A percentile compares a stretch with the other conserved stretches of the same genome.
These are phyloP conservation scores for Claviceps sorghi DNA, from an alignment of 2,329 filamentous ascomycete species.

Conservation along the genomic window DNA sequence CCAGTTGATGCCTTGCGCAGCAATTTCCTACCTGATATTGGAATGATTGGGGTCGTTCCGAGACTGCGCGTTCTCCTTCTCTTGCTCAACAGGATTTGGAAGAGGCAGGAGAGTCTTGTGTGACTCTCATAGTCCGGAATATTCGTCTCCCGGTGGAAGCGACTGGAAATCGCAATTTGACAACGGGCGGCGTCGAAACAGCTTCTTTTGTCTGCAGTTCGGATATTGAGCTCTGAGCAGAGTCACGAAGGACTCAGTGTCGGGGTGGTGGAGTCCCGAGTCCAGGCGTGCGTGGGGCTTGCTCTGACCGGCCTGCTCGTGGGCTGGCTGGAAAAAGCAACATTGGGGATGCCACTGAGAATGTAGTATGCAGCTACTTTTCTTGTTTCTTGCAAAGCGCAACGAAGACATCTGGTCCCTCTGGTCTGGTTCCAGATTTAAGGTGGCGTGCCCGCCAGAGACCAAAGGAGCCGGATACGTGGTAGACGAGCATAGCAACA, in stretches of 20 bases:
- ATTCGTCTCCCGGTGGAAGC: background rate
- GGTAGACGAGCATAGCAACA: background rate
- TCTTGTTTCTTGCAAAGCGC: background rate
- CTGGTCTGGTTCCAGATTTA: background rate
- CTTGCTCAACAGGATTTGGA: background rate
- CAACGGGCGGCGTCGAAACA: background rate
- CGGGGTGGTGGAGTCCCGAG: background rate
- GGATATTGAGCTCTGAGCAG: background rate
- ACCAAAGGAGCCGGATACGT: background rate
- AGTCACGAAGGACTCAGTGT: background rate
- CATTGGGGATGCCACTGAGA: background rate
- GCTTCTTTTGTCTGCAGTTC: background rate
- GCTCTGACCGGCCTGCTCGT: background rate
- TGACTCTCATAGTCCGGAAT: background rate
- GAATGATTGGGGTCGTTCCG: background rate
- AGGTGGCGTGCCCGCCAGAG: background rate
- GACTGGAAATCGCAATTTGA: background rate
- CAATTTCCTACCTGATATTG: background rate
- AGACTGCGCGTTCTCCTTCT: background rate
- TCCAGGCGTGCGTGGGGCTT: no score
- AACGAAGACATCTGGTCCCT: background rate
- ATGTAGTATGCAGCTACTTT: background rate
- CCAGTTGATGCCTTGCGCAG: background rate
- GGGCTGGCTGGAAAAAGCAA: background rate
- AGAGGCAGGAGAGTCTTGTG: background rate